Conservation (phyloP, 148 eudicot species). For the Camellia sinensis region DNA sequence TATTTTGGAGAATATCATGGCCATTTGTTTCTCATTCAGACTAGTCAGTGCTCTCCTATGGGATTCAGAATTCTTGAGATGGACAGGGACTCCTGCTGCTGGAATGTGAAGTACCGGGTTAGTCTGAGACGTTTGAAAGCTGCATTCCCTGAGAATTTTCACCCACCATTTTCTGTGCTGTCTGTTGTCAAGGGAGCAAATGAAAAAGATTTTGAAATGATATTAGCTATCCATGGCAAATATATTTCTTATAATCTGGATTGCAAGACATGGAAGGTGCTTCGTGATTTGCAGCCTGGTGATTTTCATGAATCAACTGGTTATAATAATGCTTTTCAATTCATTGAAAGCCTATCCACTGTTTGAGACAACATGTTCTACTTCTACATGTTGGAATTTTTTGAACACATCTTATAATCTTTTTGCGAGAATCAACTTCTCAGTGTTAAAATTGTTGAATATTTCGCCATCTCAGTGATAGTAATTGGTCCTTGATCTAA, state of each 20-base stretch:
- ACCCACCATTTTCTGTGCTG: neutral
- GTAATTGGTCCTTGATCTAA: no score
- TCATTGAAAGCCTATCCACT: neutral
- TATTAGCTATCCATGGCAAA: neutral
- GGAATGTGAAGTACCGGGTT: neutral
- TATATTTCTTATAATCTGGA: neutral
- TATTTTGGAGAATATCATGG: neutral
- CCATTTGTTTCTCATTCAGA: neutral
- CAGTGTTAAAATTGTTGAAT: no score
- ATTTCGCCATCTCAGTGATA: no score
- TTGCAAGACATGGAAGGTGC: neutral
- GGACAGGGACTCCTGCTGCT: neutral
- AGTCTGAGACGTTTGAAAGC: neutral
- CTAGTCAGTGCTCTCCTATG: neutral
- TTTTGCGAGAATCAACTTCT: no score
- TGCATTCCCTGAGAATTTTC: neutral
- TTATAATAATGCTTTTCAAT: constrained; percentile 24
- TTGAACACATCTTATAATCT: no score
- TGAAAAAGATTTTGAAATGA: neutral
- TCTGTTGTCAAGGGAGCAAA: neutral
- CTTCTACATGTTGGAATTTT: no score
- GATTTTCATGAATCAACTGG: no score
- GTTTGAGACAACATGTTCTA: constrained; percentile 14
- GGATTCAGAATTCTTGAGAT: neutral
- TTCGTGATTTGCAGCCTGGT: neutral